These are phyloP conservation scores for Ammopiptanthus mongolicus DNA, from an alignment of 306 rosid species.

Conservation along the genomic window DNA sequence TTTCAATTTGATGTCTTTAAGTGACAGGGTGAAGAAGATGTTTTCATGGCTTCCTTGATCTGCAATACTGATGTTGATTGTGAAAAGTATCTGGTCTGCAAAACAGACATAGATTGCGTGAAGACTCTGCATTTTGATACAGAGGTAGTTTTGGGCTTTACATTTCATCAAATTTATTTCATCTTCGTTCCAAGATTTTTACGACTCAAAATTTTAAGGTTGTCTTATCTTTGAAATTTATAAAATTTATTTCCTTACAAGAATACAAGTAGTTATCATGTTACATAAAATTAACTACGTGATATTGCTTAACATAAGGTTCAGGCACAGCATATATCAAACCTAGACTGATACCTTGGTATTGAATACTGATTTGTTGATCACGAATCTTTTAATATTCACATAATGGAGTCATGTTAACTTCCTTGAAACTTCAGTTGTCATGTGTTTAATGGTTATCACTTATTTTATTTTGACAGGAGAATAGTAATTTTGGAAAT, in stretches of 20 bases:
- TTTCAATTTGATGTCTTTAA: conserved; percentile 6
- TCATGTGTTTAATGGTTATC: background rate
- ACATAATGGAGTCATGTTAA: background rate
- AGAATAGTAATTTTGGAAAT: conserved; percentile 37
- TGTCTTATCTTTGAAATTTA: background rate
- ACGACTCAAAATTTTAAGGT: background rate
- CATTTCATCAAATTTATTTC: conserved; percentile 10
- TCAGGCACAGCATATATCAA: background rate
- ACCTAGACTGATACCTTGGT: background rate
- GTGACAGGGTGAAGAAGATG: conserved; percentile 63
- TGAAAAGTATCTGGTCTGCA: conserved; percentile 69
- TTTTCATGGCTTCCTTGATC: conserved; percentile 88
- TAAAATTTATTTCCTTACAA: background rate
- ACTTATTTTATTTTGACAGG: conserved; percentile 41
- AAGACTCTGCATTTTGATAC: conserved; percentile 81
- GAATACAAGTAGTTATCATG: background rate
- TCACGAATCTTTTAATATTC: background rate
- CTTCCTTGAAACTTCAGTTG: conserved; percentile 10
- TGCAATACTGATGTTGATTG: conserved; percentile 81
- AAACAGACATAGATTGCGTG: conserved; percentile 63
- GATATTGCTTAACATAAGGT: background rate
- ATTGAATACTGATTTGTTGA: background rate
- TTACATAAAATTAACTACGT: background rate
- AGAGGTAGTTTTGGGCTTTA: conserved; percentile 53
- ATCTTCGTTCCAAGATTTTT: background rate